Percentiles rank a stretch among this genome's conserved stretches.
Evolutionary conservation across 345 rosid genomes (phyloP).

Genomic region (Rubroshorea leprosula): DNA sequence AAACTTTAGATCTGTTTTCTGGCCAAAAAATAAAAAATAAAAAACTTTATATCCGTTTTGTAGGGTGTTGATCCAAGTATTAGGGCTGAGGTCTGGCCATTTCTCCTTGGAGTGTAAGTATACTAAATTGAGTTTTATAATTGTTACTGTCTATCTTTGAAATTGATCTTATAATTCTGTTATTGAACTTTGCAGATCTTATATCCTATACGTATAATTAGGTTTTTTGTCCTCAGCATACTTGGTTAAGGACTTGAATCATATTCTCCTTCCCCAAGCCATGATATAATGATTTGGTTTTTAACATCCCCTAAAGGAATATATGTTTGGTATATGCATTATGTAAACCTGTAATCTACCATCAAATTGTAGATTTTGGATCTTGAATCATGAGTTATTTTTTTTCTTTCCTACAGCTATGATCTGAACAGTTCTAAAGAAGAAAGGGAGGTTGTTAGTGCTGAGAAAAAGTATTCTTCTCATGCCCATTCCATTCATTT

Average conservation of each 20-base stretch:
- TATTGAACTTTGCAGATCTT: neutral
- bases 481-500: neutral
- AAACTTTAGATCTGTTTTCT: too few relatives aligned
- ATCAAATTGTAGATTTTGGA: neutral
- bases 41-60: constrained; percentile 10
- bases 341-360: neutral
- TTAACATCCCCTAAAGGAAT: neutral
- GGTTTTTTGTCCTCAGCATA: neutral
- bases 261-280: neutral
- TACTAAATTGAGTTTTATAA: constrained; percentile 3
- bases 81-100: constrained; percentile 92
- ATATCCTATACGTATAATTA: neutral
- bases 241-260: neutral
- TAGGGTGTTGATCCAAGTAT: constrained; percentile 91
- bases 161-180: neutral
- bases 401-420: constrained; percentile 38
- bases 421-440: constrained; percentile 73
- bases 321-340: neutral
- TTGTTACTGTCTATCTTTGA: constrained; percentile 1
- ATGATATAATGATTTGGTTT: neutral
- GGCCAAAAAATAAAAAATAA: too few relatives aligned
- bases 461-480: constrained; percentile 52
- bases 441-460: constrained; percentile 62
- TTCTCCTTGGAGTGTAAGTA: constrained; percentile 97
- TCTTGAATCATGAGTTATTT: neutral